Conservation (phyloP, 176 grass and related monocot species). For the Tuctoria greenei region DNA sequence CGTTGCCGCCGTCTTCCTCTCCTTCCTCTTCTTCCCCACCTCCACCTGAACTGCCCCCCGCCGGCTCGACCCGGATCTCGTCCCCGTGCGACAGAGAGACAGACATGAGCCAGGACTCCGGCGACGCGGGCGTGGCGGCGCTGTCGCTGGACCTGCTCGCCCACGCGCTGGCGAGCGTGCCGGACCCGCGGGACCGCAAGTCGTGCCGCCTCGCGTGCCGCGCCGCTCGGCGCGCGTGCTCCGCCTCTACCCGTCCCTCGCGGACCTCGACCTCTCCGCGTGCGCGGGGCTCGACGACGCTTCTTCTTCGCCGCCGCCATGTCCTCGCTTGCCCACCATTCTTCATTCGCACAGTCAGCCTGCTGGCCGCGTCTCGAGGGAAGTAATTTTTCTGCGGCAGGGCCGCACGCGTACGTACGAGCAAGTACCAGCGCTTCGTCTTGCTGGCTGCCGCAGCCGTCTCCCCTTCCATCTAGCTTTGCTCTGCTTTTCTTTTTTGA, state of each 20-base stretch:
- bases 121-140: neutral
- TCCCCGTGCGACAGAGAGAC: no score
- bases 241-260: slow-evolving; percentile 46
- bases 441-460: no score
- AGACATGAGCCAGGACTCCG: slow-evolving; percentile 21
- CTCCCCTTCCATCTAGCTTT: no score
- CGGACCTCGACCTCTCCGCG: slow-evolving; percentile 67
- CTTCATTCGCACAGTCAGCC: no score
- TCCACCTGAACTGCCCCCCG: neutral
- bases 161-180: slow-evolving; percentile 53
- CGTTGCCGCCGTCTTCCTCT: slow-evolving; percentile 7
- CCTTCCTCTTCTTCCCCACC: no score
- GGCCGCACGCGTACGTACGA: no score
- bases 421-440: no score
- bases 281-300: slow-evolving; percentile 76
- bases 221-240: slow-evolving; percentile 44
- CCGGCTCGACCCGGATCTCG: neutral
- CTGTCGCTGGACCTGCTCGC: slow-evolving; percentile 69
- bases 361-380: no score
- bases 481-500: no score
- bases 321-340: slow-evolving; percentile 47
- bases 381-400: no score
- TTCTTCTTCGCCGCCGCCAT: slow-evolving; percentile 37
- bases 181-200: slow-evolving; percentile 59
- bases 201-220: slow-evolving; percentile 65